These are phyloP conservation scores for Naegleria lovaniensis DNA, from an alignment of 208 protist species.

Conservation along the genomic window DNA sequence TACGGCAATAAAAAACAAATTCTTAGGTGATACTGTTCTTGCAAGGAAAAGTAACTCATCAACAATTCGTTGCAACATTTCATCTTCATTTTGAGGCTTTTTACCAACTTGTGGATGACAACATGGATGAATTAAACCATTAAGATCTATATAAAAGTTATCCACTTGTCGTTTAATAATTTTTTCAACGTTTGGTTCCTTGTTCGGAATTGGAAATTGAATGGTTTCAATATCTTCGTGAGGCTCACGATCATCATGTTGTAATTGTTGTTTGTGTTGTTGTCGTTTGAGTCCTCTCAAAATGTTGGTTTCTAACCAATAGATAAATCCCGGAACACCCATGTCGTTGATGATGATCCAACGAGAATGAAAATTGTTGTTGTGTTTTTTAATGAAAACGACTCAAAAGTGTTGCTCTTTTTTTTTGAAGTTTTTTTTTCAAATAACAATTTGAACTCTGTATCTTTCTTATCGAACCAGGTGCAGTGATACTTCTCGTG, in stretches of 20 bases:
- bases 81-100: slow-evolving; percentile 71
- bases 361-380: no score
- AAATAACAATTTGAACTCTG: no score
- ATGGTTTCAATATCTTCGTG: background rate
- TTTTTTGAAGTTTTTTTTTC: no score
- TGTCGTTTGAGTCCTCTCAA: background rate
- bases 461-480: no score
- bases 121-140: slow-evolving; percentile 97
- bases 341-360: background rate
- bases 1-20: slow-evolving; percentile 91
- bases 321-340: background rate
- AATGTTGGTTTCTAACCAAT: background rate
- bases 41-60: slow-evolving; percentile 48
- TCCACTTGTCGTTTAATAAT: slow-evolving; percentile 44
- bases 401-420: no score
- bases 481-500: no score
- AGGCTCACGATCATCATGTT: background rate
- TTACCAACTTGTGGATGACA: slow-evolving; percentile 89
- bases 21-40: slow-evolving; percentile 88
- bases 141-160: slow-evolving; percentile 88
- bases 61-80: slow-evolving; percentile 93
- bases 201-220: no score
- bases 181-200: background rate
- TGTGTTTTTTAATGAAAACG: no score
- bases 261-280: no score